A percentile compares a stretch with the other conserved stretches of the same genome.
These are phyloP conservation scores for Ligustrum vulgare DNA, from an alignment of 257 asterid genomes.

Conservation along the genomic window DNA sequence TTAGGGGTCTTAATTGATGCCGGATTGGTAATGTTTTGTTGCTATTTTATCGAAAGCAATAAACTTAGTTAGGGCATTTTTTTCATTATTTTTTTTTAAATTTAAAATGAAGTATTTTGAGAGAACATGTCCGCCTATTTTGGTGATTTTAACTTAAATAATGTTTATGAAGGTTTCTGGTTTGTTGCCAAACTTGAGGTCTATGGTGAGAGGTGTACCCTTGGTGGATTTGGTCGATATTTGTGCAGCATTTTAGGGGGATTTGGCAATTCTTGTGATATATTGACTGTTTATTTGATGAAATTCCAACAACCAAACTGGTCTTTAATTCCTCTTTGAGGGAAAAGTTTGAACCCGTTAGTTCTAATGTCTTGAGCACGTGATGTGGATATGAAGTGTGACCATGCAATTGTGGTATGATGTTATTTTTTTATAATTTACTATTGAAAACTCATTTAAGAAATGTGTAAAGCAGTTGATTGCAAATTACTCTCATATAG, in stretches of 20 bases:
- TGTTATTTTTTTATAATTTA: background rate
- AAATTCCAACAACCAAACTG: conserved; percentile 48
- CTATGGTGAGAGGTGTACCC: conserved; percentile 64
- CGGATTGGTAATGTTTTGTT: no score
- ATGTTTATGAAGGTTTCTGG: conserved; percentile 67
- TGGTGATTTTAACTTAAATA: conserved; percentile 47
- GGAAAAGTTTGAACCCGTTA: conserved; percentile 59
- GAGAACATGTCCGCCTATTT: conserved; percentile 39
- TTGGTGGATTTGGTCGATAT: conserved; percentile 55
- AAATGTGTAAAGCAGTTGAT: background rate
- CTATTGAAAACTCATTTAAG: background rate
- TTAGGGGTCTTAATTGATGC: no score
- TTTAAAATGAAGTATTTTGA: conserved; percentile 31
- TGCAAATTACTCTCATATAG: background rate
- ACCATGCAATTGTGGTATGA: conserved; percentile 64
- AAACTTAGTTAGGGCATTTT: background rate
- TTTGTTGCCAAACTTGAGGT: conserved; percentile 56
- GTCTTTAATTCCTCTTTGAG: conserved; percentile 65
- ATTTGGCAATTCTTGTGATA: conserved; percentile 57
- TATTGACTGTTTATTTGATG: conserved; percentile 57
- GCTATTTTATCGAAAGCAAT: no score
- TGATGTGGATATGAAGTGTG: conserved; percentile 76
- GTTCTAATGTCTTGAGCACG: conserved; percentile 67
- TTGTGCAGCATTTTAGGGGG: conserved; percentile 47
- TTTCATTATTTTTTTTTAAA: conserved; percentile 17